Percentiles rank a stretch among this genome's conserved stretches.
phyloP scores from a whole-genome alignment of 225 moss, liverwort and hornwort genomes.

The Climacium dendroides region DNA sequence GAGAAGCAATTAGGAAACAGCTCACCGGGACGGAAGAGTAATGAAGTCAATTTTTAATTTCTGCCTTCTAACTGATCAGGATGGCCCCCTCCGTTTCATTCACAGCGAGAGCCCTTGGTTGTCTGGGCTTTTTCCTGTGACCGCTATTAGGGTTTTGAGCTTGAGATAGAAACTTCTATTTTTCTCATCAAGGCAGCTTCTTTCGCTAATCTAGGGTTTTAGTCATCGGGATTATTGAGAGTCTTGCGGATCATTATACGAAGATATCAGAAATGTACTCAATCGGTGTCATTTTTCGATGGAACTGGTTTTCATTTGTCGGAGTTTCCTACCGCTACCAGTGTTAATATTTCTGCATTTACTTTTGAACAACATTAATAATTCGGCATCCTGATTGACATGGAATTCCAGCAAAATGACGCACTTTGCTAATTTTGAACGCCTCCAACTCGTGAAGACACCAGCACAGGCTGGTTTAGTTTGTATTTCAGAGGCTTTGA shows the following conservation, averaged over 20 bases:
- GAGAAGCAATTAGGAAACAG: neutral
- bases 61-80: neutral
- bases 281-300: neutral
- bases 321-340: neutral
- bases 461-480: neutral
- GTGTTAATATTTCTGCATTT: neutral
- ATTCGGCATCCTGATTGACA: neutral
- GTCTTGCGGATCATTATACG: neutral
- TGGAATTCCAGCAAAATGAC: neutral
- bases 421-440: neutral
- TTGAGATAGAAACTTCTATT: neutral
- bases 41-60: neutral
- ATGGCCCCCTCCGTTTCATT: neutral
- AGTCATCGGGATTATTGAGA: neutral
- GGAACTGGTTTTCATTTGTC: neutral
- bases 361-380: neutral
- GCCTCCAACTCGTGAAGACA: neutral
- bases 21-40: neutral
- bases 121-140: neutral
- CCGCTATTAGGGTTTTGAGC: conserved; percentile 6
- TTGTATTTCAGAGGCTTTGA: neutral
- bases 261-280: neutral
- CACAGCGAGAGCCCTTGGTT: neutral
- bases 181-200: neutral
- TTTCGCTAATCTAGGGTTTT: neutral